These are phyloP conservation scores for Penicillium canescens DNA, from an alignment of 495 filamentous ascomycete genomes.

Conservation along the genomic window DNA sequence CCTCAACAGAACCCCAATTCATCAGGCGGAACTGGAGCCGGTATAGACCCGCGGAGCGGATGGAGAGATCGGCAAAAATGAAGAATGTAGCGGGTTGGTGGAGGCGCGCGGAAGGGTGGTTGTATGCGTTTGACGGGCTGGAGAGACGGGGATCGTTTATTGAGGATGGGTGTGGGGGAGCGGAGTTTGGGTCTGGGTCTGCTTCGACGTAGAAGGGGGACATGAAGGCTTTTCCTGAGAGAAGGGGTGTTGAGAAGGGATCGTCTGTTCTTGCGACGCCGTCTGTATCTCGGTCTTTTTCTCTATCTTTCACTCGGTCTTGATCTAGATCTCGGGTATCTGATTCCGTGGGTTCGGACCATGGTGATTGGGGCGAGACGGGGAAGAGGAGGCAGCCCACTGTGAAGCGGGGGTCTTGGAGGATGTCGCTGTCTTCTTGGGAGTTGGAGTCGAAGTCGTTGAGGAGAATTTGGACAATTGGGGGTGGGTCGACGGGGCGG, in stretches of 20 bases:
- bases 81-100: constrained; percentile 64
- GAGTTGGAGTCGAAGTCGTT: constrained; percentile 59
- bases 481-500: constrained; percentile 91
- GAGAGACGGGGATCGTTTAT: constrained; percentile 15
- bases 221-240: constrained; percentile 45
- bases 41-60: constrained; percentile 82
- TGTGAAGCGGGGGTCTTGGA: constrained; percentile 75
- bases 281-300: constrained; percentile 9
- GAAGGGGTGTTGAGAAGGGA: constrained; percentile 28
- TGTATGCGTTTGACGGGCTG: constrained; percentile 9
- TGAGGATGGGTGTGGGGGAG: constrained; percentile 68
- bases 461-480: constrained; percentile 84
- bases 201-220: constrained; percentile 42
- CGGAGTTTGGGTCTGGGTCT: constrained; percentile 47
- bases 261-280: constrained; percentile 26
- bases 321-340: constrained; percentile 52
- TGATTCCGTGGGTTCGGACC: constrained; percentile 8
- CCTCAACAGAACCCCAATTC: constrained; percentile 53
- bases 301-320: constrained; percentile 42
- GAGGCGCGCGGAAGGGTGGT: constrained; percentile 16
- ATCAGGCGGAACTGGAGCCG: constrained; percentile 85
- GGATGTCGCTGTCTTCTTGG: constrained; percentile 53
- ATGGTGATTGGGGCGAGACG: constrained; percentile 40
- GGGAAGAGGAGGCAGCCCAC: constrained; percentile 71
- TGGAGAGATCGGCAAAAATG: constrained; percentile 91